Evolutionary conservation across 1,284 basidiomycete species (phyloP).

Genomic region (Somion occarium): DNA sequence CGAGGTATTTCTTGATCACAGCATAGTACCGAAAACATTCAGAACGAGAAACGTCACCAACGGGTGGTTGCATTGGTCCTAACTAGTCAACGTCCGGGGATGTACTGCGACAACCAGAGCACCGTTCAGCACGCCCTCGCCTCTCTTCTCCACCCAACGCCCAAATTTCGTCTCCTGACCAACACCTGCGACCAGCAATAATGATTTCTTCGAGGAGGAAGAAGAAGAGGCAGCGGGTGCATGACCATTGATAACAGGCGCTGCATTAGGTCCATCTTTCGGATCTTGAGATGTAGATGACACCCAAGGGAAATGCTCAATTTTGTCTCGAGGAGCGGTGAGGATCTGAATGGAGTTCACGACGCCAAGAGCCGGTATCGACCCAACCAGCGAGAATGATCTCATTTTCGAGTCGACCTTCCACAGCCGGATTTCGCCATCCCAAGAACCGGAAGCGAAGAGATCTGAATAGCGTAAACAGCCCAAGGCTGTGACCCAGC

Average conservation of each 20-base stretch:
- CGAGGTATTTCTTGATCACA: too few species aligned
- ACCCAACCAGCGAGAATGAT: constrained; percentile 67
- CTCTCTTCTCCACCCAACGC: constrained; percentile 80
- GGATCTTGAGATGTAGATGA: neutral
- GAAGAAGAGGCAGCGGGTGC: constrained; percentile 1
- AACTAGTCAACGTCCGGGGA: constrained; percentile 34
- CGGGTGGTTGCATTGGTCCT: too few species aligned
- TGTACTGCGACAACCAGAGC: constrained; percentile 57
- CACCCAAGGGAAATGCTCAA: constrained; percentile 19
- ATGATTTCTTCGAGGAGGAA: constrained; percentile 29
- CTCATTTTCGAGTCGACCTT: constrained; percentile 74
- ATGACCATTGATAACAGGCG: constrained; percentile 11
- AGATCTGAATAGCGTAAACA: constrained; percentile 86
- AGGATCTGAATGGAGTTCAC: constrained; percentile 89
- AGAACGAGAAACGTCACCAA: too few species aligned
- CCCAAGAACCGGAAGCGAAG: constrained; percentile 93
- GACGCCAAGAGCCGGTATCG: constrained; percentile 68
- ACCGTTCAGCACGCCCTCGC: constrained; percentile 67
- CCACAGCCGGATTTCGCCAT: constrained; percentile 87
- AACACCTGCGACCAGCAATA: constrained; percentile 75
- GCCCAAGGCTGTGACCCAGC: constrained; percentile 89
- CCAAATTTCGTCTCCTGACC: constrained; percentile 89
- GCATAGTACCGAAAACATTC: too few species aligned
- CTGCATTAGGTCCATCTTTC: constrained; percentile 9
- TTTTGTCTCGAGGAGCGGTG: constrained; percentile 49